Base-by-base conservation (phyloP, 768 basidiomycete genomes). In the Suillus placidus region DNA sequence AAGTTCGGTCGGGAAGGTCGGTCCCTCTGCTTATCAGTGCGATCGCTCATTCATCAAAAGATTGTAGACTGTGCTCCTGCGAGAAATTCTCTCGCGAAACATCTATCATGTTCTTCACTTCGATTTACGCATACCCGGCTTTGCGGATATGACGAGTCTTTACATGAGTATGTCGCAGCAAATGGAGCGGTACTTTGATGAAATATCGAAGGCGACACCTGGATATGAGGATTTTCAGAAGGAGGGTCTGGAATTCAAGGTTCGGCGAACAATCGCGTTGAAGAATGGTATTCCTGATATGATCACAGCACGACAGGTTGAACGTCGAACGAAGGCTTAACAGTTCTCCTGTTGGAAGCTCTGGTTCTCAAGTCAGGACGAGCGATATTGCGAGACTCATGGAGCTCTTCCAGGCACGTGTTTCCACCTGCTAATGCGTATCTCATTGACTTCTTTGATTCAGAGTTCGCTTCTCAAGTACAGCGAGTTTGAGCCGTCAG, bases 311-410 rank as follows among this genome's bases (percentile, higher is more conserved):
- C 64, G 91, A 93, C 71, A 87, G 92, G n/a, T 74, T 90, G 16
- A 87, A 82, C 56, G 86, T 94, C 20, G 89, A 92, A 74, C 85
- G 86, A 56, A 83, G 90, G 43, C 72, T 87, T 20, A 72, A 80
- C 1, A 87, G 88, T 32, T 75, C 78, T 20, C 76, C 79, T 1
- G 72, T 72, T 20, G 80, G 75, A 10, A 81, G 80, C 34, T 76
- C 81, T 0, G 83, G 82, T 58, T 80, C 81, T 51, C 80, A 78
- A 63, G 83, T 94, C 64, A 87, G 85, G 74, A 91, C 92, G 3
- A 89, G 91, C 69, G 93, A 95, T 70, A 80, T 94, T 47, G 91
- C 93, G 8, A 83, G 92, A 23, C 79, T 94, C 18, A 92, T 95
- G 91, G 93, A 94, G 70, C 77, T 94, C 3, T 93, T 94, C 71